Evolutionary conservation across 768 basidiomycete genomes (phyloP).

Genomic region (Mrakia hoshinonis): DNA sequence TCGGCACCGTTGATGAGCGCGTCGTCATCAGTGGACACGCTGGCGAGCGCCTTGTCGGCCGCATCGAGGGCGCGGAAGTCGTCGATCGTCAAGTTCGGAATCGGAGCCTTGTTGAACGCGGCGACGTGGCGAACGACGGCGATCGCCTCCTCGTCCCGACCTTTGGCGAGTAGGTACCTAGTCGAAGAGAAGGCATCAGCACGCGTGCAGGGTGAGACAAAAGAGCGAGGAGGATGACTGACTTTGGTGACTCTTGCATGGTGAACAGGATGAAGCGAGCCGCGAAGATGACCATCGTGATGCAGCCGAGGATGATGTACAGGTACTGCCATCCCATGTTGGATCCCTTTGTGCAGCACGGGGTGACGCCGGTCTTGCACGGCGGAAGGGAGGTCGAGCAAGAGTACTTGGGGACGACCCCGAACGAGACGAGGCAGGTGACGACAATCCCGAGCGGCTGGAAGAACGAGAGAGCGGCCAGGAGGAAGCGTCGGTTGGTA

Average conservation of each 20-base stretch:
- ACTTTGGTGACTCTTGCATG: conserved; percentile 55
- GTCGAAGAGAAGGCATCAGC: background rate
- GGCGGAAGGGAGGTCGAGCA: conserved; percentile 40
- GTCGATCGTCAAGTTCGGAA: conserved; percentile 38
- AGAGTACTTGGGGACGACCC: conserved; percentile 52
- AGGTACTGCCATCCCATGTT: conserved; percentile 60
- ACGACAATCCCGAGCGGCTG: conserved; percentile 48
- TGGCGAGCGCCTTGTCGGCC: background rate
- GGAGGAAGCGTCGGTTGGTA: conserved; percentile 44
- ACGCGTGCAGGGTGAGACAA: too few relatives aligned
- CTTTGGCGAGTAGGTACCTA: conserved; percentile 50
- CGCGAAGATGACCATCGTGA: conserved; percentile 52
- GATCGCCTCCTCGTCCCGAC: conserved; percentile 53
- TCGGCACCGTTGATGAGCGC: conserved; percentile 2
- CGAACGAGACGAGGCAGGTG: conserved; percentile 51
- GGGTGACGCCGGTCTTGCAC: conserved; percentile 31
- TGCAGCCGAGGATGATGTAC: conserved; percentile 41
- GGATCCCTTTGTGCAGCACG: conserved; percentile 46
- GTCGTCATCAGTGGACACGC: conserved; percentile 27
- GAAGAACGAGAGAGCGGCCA: conserved; percentile 47
- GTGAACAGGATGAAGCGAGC: conserved; percentile 53
- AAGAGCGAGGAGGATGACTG: background rate
- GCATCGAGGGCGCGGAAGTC: conserved; percentile 41
- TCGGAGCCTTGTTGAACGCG: conserved; percentile 39
- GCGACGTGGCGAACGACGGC: conserved; percentile 43